Base-by-base conservation (phyloP, 2,329 filamentous ascomycete genomes). In the Triangularia verruculosa region DNA sequence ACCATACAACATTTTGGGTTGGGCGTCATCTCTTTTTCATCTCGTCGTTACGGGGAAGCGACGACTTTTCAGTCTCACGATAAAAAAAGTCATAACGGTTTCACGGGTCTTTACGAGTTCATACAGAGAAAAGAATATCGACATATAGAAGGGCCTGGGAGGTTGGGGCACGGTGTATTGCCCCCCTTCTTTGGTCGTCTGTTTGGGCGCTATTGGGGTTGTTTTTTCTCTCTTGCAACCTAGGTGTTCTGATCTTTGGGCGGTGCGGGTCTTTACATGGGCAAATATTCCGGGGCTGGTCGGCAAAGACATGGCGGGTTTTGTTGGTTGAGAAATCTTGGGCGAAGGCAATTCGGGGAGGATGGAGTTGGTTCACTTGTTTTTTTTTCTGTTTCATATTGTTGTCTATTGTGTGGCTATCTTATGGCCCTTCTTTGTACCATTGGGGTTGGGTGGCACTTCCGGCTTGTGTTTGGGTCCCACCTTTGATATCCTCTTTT, bases 141-240 rank as follows among this genome's bases (percentile, higher is more conserved):
- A 78, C 76, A 80, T 82, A 82, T 84, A 83, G 81, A 81, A 74
- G 75, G 75, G 78, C 75, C 77, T 73, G 64, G 55, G 63, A 52
- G 13, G 61, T 17, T 17, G 63, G 20, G 34, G 11, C n/a, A 22
- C 32, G 32, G 24, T 51, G n/a, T 56, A 9, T 57, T n/a, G n/a
- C 17, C 28, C 17, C 20, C 25, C n/a, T 28, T 22, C 28, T 28
- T 34, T 13, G 57, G 57, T 28, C 34, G 39, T 61, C 47, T 59
- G 25, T 54, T 54, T 54, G 51, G 51, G 51, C 11, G 15, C 13
- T 22, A 24, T 54, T 54, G 51, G 25, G 51, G 25, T 22, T 54
- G 15, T n/a, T 27, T 54, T 27, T 27, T 54, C 51, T 65, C n/a
- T 57, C 60, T 70, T 57, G 59, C 64, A 61, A 61, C 62, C 56